A percentile compares a stretch with the other conserved stretches of the same genome.
These are phyloP conservation scores for Lyophyllum shimeji DNA, from an alignment of 768 basidiomycete genomes.

Conservation along the genomic window DNA sequence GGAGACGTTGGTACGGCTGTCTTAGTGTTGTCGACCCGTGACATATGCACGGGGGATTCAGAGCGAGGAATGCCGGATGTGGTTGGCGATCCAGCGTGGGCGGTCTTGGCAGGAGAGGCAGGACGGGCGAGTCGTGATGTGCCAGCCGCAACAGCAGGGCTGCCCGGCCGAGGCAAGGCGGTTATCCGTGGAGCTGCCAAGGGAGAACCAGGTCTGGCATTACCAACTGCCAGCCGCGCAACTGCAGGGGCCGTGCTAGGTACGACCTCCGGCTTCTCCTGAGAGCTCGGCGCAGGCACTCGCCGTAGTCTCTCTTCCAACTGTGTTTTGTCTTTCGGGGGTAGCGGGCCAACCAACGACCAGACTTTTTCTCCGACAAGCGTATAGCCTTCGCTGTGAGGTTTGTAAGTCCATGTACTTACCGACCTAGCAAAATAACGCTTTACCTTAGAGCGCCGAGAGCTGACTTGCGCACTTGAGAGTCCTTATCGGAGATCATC, in stretches of 20 bases:
- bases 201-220: constrained; percentile 44
- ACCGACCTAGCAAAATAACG: constrained; percentile 4
- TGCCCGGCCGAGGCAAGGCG: constrained; percentile 20
- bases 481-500: constrained; percentile 88
- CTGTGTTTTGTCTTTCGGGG: constrained; percentile 88
- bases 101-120: constrained; percentile 44
- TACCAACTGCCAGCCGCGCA: constrained; percentile 48
- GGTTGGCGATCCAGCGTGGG: constrained; percentile 44
- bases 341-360: constrained; percentile 70
- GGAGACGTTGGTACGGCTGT: constrained; percentile 41
- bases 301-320: constrained; percentile 87
- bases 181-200: constrained; percentile 15
- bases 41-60: constrained; percentile 42
- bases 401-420: constrained; percentile 9
- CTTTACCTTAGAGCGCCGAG: constrained; percentile 76
- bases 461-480: constrained; percentile 84
- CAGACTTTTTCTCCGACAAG: constrained; percentile 87
- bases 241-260: constrained; percentile 41
- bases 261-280: constrained; percentile 36
- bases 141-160: constrained; percentile 29
- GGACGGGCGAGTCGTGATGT: constrained; percentile 40
- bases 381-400: constrained; percentile 71
- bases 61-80: constrained; percentile 32
- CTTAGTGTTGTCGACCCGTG: constrained; percentile 19
- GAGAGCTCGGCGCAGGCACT: constrained; percentile 64